Percentiles rank a stretch among this genome's conserved stretches.
phyloP scores from a whole-genome alignment of 1,284 basidiomycete genomes.

The Naganishia liquefaciens region DNA sequence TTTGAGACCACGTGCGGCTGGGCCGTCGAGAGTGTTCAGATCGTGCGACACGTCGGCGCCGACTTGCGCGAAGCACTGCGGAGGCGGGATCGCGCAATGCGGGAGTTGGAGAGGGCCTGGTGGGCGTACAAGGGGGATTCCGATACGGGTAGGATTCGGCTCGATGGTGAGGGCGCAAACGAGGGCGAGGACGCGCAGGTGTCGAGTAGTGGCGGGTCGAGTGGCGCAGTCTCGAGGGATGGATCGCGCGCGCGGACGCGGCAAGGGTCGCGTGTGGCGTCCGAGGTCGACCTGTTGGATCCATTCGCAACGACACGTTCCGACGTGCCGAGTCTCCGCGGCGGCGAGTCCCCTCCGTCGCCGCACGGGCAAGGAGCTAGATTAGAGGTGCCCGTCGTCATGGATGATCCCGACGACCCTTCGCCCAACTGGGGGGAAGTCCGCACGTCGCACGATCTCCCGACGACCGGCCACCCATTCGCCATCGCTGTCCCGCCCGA shows the following conservation, averaged over 20 bases:
- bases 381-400: constrained; percentile 12
- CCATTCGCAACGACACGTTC: background rate
- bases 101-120: constrained; percentile 81
- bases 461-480: constrained; percentile 18
- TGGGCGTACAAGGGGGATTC: constrained; percentile 58
- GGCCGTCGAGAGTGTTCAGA: constrained; percentile 65
- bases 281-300: constrained; percentile 8
- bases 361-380: background rate
- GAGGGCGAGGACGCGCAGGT: background rate
- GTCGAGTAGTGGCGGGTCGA: background rate
- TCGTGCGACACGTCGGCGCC: constrained; percentile 74
- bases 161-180: constrained; percentile 11
- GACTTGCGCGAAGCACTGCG: constrained; percentile 73
- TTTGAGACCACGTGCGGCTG: constrained; percentile 69
- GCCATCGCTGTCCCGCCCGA: constrained; percentile 2
- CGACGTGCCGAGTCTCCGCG: too few relatives aligned
- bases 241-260: background rate
- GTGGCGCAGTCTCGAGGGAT: background rate
- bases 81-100: constrained; percentile 71
- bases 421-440: constrained; percentile 33
- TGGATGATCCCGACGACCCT: constrained; percentile 18
- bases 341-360: background rate
- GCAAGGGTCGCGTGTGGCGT: background rate
- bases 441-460: constrained; percentile 18
- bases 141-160: constrained; percentile 27